phyloP scores from a whole-genome alignment of 1,139 yeast genomes.

The Taphrina wiesneri region DNA sequence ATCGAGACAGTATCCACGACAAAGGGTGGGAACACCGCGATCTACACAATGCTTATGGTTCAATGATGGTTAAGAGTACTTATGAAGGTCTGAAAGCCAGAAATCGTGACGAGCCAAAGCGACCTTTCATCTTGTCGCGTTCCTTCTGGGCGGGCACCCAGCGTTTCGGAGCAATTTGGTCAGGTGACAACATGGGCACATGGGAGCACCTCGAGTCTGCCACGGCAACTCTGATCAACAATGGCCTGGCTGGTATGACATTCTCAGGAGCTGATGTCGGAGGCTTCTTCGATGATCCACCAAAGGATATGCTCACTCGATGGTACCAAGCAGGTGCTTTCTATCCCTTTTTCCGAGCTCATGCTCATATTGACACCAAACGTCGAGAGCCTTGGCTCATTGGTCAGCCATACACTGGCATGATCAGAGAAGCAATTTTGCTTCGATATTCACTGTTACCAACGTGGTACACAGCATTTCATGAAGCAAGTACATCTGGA shows the following conservation, averaged over 20 bases:
- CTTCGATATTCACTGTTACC: constrained; percentile 78
- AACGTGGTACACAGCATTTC: constrained; percentile 76
- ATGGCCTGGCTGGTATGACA: constrained; percentile 83
- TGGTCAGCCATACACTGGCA: constrained; percentile 69
- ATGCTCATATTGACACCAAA: constrained; percentile 89
- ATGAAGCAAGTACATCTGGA: constrained; percentile 62
- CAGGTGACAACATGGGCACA: constrained; percentile 91
- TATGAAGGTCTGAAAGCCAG: constrained; percentile 63
- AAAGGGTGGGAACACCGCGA: constrained; percentile 90
- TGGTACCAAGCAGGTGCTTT: constrained; percentile 97
- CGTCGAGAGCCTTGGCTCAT: constrained; percentile 92
- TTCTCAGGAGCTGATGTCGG: constrained; percentile 97
- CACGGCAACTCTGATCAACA: constrained; percentile 81
- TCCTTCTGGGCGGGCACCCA: constrained; percentile 90
- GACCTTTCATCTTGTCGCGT: constrained; percentile 91
- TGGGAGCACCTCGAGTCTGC: constrained; percentile 85
- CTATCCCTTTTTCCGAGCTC: constrained; percentile 95
- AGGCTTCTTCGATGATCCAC: constrained; percentile 91
- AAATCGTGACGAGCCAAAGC: constrained; percentile 51
- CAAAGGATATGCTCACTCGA: constrained; percentile 72
- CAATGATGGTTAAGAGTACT: constrained; percentile 78
- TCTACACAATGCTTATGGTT: constrained; percentile 80
- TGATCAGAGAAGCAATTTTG: constrained; percentile 67
- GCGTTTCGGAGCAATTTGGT: constrained; percentile 91
- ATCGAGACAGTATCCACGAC: constrained; percentile 73